Base-by-base conservation (phyloP, 2,329 filamentous ascomycete genomes). In the Colletotrichum gloeosporioides region DNA sequence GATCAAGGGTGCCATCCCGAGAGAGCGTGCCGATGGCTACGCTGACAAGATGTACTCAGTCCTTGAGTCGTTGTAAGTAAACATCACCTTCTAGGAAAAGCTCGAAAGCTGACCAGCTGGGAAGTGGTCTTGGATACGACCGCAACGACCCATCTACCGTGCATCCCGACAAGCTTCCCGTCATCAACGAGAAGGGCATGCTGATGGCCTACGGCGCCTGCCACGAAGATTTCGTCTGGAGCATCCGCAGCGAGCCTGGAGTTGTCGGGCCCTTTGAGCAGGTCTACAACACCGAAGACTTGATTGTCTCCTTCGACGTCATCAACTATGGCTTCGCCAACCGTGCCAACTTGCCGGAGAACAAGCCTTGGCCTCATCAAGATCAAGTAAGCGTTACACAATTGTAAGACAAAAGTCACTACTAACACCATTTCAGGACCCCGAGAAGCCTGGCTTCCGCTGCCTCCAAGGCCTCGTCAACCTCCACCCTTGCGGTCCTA, bases 381-480 rank as follows among this genome's bases (percentile, higher is more conserved):
- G 87, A 88, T 71, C 71, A 73, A 49, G 65, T 55, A 55, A 0
- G 29, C 22, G 32, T 4, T 0, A 3, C 7, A n/a, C 22, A 15
- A 4, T 8, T 12, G 1, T 16, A 29, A 3, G 16, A 7, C 25
- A 8, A 53, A 16, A n/a, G 8, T 0, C 0, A 1, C 4, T n/a
- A 55, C 27, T 31, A 1, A 34, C n/a, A 0, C 12, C 32, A 22
- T 39, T 0, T 0, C 86, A 88, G 76, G 84, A 87, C 69, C 87
- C 85, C 1, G 81, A 81, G 8, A 85, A 83, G 77, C 83, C 83
- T 15, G 89, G 88, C 0, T 89, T 90, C 79, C 84, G 87, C 4
- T 90, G 89, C 77, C 82, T 89, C 4, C 89, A 90, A 75, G 89
- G 89, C 6, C 82, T 90, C 0, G 86, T 90, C 3, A 90, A 90